Percentiles rank a stretch among this genome's conserved stretches.
phyloP scores from a whole-genome alignment of 257 asterid species.

The Rehmannia glutinosa region DNA sequence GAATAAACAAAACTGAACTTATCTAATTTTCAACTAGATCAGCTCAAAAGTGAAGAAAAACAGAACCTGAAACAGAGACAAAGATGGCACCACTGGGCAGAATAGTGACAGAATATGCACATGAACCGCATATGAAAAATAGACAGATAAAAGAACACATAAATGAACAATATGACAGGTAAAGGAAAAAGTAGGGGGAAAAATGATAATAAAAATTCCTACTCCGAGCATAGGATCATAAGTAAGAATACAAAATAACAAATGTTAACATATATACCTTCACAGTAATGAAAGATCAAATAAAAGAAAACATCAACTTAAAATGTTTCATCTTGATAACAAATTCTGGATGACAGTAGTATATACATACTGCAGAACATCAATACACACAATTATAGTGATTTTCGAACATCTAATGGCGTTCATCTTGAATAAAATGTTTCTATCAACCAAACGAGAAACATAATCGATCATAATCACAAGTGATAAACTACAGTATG shows the following conservation, averaged over 20 bases:
- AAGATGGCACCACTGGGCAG: neutral
- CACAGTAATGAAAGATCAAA: neutral
- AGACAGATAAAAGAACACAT: neutral
- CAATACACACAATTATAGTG: neutral
- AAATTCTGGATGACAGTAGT: neutral
- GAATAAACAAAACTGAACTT: neutral
- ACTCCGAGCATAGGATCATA: neutral
- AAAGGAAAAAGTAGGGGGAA: neutral
- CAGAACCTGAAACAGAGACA: neutral
- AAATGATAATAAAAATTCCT: neutral
- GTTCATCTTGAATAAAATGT: too few relatives aligned
- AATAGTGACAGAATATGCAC: neutral
- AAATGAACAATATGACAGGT: neutral
- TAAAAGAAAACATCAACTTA: neutral
- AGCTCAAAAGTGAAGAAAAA: neutral
- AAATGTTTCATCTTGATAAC: neutral
- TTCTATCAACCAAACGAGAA: too few relatives aligned
- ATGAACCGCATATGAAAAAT: neutral
- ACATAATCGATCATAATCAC: neutral
- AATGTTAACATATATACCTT: neutral
- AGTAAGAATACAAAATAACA: neutral
- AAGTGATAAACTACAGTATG: neutral
- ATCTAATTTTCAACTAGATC: neutral
- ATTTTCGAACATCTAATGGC: slow-evolving; percentile 3
- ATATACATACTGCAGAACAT: neutral